Base-by-base conservation (phyloP, 306 rosid genomes). In the Chamaecrista fasciculata region DNA sequence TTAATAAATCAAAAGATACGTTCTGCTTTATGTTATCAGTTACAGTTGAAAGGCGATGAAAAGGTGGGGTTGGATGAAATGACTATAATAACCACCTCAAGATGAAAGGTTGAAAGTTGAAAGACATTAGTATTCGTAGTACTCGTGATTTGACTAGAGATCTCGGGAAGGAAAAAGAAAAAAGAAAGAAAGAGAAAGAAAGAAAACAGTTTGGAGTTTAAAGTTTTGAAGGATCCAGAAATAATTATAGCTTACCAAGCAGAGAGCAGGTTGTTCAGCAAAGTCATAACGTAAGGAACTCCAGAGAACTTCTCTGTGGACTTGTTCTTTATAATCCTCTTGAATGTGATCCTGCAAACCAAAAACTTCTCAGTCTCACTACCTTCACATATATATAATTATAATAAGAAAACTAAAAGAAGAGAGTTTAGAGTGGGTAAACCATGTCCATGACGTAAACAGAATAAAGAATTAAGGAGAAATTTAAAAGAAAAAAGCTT, bases 281-380 rank as follows among this genome's bases (percentile, higher is more conserved):
- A 42, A 48, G 97, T 87, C 99, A 94, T 94, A 10, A 77, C 89
- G 56, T 94, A 94, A 15, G 99, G 99, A 82, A 94, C 48, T 77
- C 99, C 97, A 0, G 99, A 94, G 71, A 94, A 94, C 21, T 81
- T 72, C 79, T 94, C 96, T 29, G 97, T 91, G 29, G 80, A 69
- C 59, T 39, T 85, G 50, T 83, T 79, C 76, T 5, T 24, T 11
- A 94, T 9, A 59, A 94, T 80, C 69, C 99, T 86, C 87, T 66
- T 86, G 82, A 91, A 94, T 44, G 99, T 94, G 14, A 94, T 88
- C 74, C 99, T 94, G 20, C 42, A 46, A 48, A 49, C 11, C 8
- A 11, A n/a, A 3, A 66, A 59, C 8, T 68, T 11, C 19, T 60
- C 79, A 61, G n/a, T n/a, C n/a, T n/a, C n/a, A n/a, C n/a, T n/a